Base-by-base conservation (phyloP, 208 protist genomes). In the Trypanosoma congolense region DNA sequence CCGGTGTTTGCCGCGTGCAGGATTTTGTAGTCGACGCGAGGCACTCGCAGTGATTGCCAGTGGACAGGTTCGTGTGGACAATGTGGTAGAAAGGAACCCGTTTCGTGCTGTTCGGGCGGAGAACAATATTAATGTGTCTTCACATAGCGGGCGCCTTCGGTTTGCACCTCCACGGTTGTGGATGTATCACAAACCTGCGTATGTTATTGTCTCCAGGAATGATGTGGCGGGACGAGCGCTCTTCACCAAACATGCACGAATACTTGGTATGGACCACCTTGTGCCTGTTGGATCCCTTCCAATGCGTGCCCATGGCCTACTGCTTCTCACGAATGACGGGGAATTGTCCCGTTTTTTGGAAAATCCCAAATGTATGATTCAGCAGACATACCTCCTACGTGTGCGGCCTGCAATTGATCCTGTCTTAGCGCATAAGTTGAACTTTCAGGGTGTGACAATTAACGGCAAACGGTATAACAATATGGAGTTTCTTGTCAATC, bases 131-230 rank as follows among this genome's bases (percentile, higher is more conserved):
- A 70, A 82, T 54, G 74, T 94, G 40, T 55, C 66, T 4, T 84
- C 83, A 9, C 87, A 94, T 61, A 65, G 56, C 24, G 66, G 69
- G 14, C 80, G 87, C 12, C 64, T 94, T 33, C 80, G 87, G 40
- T 90, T 90, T 56, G 73, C 83, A 19, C 81, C 87, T 9, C 73
- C 87, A 22, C 68, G 87, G 26, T 65, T 94, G 40, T 94, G 83
- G 81, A 90, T 94, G 74, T 94, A 91, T 53, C 83, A 91, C 68
- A 94, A 94, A 55, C 87, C 87, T 8, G 77, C 83, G 30, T 75
- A 94, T 51, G 87, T 94, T 5, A 68, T 91, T n/a, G 82, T 90
- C 16, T 90, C 83, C 10, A 76, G 87, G 44, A 84, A 80, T 58
- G 87, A 94, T 42, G 53, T 77, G 12, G 71, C 73, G 9, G 83